These are phyloP conservation scores for Metschnikowia hibisci DNA, from an alignment of 805 yeast genomes.

Conservation along the genomic window DNA sequence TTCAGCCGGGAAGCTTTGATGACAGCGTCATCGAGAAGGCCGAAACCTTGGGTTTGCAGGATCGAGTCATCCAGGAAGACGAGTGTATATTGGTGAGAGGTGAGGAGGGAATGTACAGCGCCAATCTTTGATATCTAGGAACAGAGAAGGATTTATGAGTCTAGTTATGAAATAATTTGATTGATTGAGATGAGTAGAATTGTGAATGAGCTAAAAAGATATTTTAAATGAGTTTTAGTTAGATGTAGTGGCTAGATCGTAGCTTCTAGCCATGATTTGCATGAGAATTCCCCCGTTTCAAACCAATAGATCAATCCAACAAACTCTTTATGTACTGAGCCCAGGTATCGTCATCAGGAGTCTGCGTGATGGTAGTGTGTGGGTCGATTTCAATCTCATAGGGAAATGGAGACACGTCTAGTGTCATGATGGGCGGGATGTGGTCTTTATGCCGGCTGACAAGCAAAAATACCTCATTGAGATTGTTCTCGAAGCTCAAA, in stretches of 20 bases:
- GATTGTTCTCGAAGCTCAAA: constrained; percentile 34
- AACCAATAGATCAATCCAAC: constrained; percentile 12
- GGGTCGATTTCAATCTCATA: constrained; percentile 29
- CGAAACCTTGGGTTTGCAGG: constrained; percentile 30
- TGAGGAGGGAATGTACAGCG: constrained; percentile 42
- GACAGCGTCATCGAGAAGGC: constrained; percentile 43
- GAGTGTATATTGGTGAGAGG: constrained; percentile 74
- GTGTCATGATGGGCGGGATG: constrained; percentile 69
- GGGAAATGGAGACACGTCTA: constrained; percentile 65
- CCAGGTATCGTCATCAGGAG: constrained; percentile 36
- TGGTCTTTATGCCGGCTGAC: constrained; percentile 58
- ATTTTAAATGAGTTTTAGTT: too few species aligned
- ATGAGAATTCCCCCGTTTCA: not conserved
- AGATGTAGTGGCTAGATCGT: too few species aligned
- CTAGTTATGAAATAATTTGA: too few species aligned
- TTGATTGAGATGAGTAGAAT: too few species aligned
- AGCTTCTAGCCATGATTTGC: too few species aligned
- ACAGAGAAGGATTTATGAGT: too few species aligned
- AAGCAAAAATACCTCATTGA: constrained; percentile 47
- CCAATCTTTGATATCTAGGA: constrained; percentile 39
- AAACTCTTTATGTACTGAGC: constrained; percentile 29
- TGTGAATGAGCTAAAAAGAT: too few species aligned
- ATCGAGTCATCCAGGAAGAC: constrained; percentile 42
- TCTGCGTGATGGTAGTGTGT: constrained; percentile 7
- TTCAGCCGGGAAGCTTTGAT: constrained; percentile 79